Evolutionary conservation across 352 stramenopile genomes (phyloP), one percentile per base, ranked within the genome.

Genomic region (Phytophthora cryptogea): DNA sequence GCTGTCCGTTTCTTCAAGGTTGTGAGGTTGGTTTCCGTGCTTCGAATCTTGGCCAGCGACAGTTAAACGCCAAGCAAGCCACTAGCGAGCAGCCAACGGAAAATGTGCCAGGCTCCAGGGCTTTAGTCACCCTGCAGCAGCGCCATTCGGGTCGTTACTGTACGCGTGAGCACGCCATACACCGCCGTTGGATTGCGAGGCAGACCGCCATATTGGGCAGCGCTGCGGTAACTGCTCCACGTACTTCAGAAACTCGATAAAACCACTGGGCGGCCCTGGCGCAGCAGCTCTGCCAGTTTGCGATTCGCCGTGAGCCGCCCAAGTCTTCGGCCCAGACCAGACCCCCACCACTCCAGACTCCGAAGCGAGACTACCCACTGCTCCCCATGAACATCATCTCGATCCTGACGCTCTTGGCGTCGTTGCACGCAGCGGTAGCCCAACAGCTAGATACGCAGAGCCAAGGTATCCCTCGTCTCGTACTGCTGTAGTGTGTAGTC

Each of bases 321-420:
- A 57, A 46, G 54, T 61, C 49, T 66, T 55, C 43, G 36, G 54
- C 37, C 40, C 47, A 60, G 26, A 40, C 61, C 39, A 52, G 53
- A 63, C 37, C 37, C 52, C 14, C 36, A 31, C 45, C 54, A 54
- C 33, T 8, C 48, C 40, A 23, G 32, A 57, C 46, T 57, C 41
- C 27, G 11, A 53, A 36, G 28, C 49, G 43, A 37, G 32, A 3
- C 20, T 61, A 60, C 27, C 26, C 35, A 27, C 37, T 31, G 14
- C 20, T 23, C 39, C 20, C 8, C 16, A 67, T 67, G 59, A 41
- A 49, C 8, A 60, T 68, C 43, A 51, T 64, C 43, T 63, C 45
- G 6, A 50, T 57, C 39, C 31, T 68, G 35, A 41, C 59, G 41
- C 48, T 72, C 4, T 33, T 72, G 13, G 59, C 47, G 37, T 64